Percentiles rank a stretch among this genome's conserved stretches.
These are phyloP conservation scores for Calocera viscosa DNA, from an alignment of 768 basidiomycete species.

Conservation along the genomic window DNA sequence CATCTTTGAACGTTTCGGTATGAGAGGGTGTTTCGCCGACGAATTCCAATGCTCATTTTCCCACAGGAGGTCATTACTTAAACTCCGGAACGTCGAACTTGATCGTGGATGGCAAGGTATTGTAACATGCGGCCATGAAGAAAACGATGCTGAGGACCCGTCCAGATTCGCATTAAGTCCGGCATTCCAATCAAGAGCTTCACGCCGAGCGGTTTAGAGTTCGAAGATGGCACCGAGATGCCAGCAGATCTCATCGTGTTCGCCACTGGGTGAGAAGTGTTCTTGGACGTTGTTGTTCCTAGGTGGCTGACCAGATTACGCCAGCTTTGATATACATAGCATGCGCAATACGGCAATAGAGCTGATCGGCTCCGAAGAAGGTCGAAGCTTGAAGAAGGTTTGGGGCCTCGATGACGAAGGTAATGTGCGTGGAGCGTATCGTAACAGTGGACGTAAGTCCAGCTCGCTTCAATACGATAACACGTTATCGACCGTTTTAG, in stretches of 20 bases:
- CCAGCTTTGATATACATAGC: not conserved
- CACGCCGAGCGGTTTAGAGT: slow-evolving; percentile 2
- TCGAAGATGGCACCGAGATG: slow-evolving; percentile 7
- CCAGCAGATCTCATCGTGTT: slow-evolving; percentile 12
- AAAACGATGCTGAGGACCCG: not conserved
- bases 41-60: not conserved
- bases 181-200: slow-evolving; percentile 2
- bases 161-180: slow-evolving; percentile 8
- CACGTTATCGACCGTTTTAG: not conserved
- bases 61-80: slow-evolving; percentile 6
- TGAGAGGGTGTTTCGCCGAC: not conserved
- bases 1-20: not conserved
- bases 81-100: slow-evolving; percentile 3
- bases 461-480: not conserved
- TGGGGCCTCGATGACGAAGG: slow-evolving; percentile 11
- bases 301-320: not conserved
- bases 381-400: not conserved
- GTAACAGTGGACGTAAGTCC: not conserved
- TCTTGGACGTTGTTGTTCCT: not conserved
- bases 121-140: not conserved
- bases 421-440: not conserved
- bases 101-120: slow-evolving; percentile 8
- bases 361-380: not conserved
- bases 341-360: not conserved
- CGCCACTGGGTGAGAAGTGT: slow-evolving; percentile 9